phyloP scores from a whole-genome alignment of 371 early-diverging fungal genomes.

The Actinomortierella ambigua region DNA sequence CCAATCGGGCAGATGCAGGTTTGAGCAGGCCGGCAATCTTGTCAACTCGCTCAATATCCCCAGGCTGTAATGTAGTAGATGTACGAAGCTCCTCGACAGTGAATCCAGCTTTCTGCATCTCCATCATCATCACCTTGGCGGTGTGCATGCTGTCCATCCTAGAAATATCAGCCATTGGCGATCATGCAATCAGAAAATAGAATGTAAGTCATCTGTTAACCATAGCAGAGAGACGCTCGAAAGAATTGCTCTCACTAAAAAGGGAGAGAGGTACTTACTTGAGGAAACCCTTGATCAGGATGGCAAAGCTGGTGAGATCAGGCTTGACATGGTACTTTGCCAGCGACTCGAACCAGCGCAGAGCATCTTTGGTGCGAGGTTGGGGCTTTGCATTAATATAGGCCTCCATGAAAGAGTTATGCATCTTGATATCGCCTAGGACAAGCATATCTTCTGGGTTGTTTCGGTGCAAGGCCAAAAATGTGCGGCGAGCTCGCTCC shows the following conservation, averaged over 20 bases:
- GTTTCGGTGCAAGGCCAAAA: conserved; percentile 67
- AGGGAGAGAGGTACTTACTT: conserved; percentile 50
- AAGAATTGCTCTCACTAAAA: conserved; percentile 6
- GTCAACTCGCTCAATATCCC: conserved; percentile 52
- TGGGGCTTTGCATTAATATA: conserved; percentile 57
- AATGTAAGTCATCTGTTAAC: neutral
- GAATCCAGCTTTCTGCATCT: conserved; percentile 62
- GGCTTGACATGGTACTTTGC: conserved; percentile 59
- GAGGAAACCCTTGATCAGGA: conserved; percentile 72
- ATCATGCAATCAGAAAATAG: neutral
- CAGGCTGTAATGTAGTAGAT: conserved; percentile 50
- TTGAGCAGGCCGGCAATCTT: conserved; percentile 41
- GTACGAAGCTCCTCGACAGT: conserved; percentile 50
- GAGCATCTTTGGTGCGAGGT: conserved; percentile 64
- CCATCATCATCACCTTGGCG: conserved; percentile 65
- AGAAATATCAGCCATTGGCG: conserved; percentile 5
- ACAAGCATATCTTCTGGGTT: conserved; percentile 73
- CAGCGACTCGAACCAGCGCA: conserved; percentile 78
- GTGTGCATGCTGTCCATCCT: conserved; percentile 60
- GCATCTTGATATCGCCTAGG: conserved; percentile 71
- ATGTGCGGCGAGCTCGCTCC: conserved; percentile 78
- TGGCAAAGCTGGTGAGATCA: conserved; percentile 75
- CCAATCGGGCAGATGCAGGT: conserved; percentile 18
- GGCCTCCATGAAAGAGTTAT: conserved; percentile 85
- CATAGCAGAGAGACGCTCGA: conserved; percentile 1